Conservation (phyloP, 2,329 filamentous ascomycete species). For the Fusarium napiforme region DNA sequence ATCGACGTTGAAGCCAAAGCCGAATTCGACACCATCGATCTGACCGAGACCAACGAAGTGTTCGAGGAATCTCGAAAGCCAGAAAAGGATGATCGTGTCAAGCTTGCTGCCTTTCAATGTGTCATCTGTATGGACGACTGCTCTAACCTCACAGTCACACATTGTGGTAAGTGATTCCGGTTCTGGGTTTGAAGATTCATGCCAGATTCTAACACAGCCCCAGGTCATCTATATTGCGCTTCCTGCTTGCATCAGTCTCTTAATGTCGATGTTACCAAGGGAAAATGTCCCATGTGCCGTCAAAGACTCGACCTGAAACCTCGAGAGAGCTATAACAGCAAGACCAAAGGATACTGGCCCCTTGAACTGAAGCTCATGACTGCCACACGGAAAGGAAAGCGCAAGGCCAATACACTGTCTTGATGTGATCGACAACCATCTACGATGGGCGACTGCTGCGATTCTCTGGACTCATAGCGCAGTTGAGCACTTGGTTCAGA, state of each 20-base stretch:
- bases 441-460: neutral
- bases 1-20: constrained; percentile 24
- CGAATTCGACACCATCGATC: constrained; percentile 49
- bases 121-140: constrained; percentile 75
- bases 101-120: constrained; percentile 69
- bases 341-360: constrained; percentile 65
- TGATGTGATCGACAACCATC: constrained; percentile 31
- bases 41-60: constrained; percentile 56
- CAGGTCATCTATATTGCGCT: constrained; percentile 73
- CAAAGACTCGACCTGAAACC: constrained; percentile 64
- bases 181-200: neutral
- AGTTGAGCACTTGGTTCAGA: neutral
- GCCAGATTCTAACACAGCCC: constrained; percentile 27
- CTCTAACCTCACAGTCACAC: constrained; percentile 68
- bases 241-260: constrained; percentile 71
- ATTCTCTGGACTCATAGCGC: neutral
- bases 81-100: constrained; percentile 61
- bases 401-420: constrained; percentile 47
- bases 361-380: constrained; percentile 73
- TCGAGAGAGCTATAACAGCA: constrained; percentile 54
- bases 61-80: constrained; percentile 57
- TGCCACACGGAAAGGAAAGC: constrained; percentile 61
- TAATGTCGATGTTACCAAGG: constrained; percentile 64
- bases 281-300: constrained; percentile 72
- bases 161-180: constrained; percentile 67